Evolutionary conservation across 2,329 filamentous ascomycete genomes (phyloP), one percentile per base, ranked within the genome.

Genomic region (Cordyceps cateniannulata): DNA sequence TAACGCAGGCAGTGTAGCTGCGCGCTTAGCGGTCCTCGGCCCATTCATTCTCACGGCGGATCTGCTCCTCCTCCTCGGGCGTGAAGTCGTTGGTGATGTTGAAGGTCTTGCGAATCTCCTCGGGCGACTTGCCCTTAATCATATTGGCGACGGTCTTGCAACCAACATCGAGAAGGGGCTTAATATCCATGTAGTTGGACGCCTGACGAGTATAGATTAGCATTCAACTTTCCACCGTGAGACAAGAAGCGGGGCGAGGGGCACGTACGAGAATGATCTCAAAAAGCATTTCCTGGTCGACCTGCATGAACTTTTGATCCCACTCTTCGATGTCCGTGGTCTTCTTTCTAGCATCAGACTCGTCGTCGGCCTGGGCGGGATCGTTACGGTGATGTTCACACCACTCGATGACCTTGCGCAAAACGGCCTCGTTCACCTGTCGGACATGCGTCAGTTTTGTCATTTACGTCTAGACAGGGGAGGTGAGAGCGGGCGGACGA

Each of bases 281-380:
- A 68, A 99, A 99, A 1, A 99, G 85, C 95, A 99, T 98, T 78
- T 99, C 95, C 73, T 99, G 95, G 74, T 99, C 95, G 20, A 99
- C 95, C 77, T 98, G 93, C 95, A 99, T 98, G 77, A 98, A 99
- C 79, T 99, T 99, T 77, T 98, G 93, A 69, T 99, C 95, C 95
- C 95, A 99, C 77, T 99, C 95, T 63, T 98, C 95, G 66, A 99
- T 99, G 69, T 99, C 95, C 51, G 95, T 98, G 1, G 93, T 96
- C 85, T 96, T 97, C 83, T 97, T 97, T 69, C 95, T 91, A 55
- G 88, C 92, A 70, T 98, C 93, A 64, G 89, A 89, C 69, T 99
- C 92, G 63, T 96, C 95, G 64, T 98, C 93, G 69, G 86, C 81
- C 64, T 86, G 84, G n/a, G 86, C 82, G 44, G 95, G 91, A 71